A percentile compares a stretch with the other conserved stretches of the same genome.
These are phyloP conservation scores for Ilex paraguariensis DNA, from an alignment of 305 asterid species.

Conservation along the genomic window DNA sequence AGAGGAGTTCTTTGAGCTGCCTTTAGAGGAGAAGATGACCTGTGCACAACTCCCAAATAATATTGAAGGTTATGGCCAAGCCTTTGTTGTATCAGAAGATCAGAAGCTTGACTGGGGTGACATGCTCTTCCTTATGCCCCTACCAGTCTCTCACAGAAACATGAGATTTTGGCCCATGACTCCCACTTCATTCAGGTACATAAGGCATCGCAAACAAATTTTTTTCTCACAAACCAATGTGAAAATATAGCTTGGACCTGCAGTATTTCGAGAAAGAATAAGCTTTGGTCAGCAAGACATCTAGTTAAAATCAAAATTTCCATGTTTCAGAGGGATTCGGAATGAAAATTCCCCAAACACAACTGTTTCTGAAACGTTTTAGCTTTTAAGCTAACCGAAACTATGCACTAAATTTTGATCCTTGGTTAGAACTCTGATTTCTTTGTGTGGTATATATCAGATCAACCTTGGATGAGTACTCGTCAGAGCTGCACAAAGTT, in stretches of 20 bases:
- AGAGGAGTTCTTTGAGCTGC: constrained; percentile 34
- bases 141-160: constrained; percentile 22
- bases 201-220: neutral
- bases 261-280: neutral
- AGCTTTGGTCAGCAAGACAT: neutral
- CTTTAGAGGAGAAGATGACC: constrained; percentile 31
- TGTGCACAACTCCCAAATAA: constrained; percentile 28
- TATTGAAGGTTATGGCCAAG: constrained; percentile 37
- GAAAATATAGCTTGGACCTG: neutral
- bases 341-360: too few relatives aligned
- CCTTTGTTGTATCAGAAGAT: constrained; percentile 23
- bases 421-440: neutral
- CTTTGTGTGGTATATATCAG: neutral
- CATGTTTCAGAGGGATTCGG: too few relatives aligned
- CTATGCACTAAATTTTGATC: neutral
- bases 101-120: constrained; percentile 68
- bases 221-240: neutral
- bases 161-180: neutral
- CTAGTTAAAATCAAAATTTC: too few relatives aligned
- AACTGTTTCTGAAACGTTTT: too few relatives aligned
- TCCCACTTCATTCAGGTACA: neutral
- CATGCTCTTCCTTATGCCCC: constrained; percentile 16
- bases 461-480: neutral
- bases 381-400: neutral
- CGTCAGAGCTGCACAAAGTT: neutral